phyloP scores from a whole-genome alignment of 805 yeast species.

The Candida silvicultrix region DNA sequence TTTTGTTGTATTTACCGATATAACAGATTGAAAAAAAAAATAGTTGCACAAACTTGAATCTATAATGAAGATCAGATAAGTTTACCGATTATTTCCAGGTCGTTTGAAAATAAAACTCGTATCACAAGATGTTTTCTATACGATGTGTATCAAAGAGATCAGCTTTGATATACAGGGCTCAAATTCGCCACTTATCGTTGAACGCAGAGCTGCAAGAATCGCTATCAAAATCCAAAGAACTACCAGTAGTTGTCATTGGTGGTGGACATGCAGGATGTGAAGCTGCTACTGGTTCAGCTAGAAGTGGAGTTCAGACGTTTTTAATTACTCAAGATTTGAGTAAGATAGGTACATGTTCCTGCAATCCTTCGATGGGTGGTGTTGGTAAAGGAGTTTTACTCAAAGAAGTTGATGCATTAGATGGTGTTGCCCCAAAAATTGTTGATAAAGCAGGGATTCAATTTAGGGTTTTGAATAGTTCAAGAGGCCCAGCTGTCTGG shows the following conservation, averaged over 20 bases:
- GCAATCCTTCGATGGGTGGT: constrained; percentile 98
- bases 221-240: constrained; percentile 10
- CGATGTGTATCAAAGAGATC: background rate
- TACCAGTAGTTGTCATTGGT: constrained; percentile 83
- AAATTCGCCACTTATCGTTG: constrained; percentile 10
- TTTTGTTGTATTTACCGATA: too few relatives aligned
- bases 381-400: constrained; percentile 94
- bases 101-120: too few relatives aligned
- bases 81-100: too few relatives aligned
- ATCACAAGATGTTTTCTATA: background rate
- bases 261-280: constrained; percentile 99
- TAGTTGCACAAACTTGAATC: too few relatives aligned
- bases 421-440: constrained; percentile 83
- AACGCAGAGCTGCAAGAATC: constrained; percentile 15
- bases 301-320: constrained; percentile 67
- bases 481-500: constrained; percentile 96
- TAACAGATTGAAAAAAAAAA: too few relatives aligned
- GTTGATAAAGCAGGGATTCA: constrained; percentile 93
- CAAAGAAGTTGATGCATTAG: constrained; percentile 92
- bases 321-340: constrained; percentile 69
- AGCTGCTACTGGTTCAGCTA: constrained; percentile 90
- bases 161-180: background rate
- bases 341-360: constrained; percentile 90
- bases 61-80: too few relatives aligned
- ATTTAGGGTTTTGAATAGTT: constrained; percentile 76